Percentiles rank a stretch among this genome's conserved stretches.
phyloP scores from a whole-genome alignment of 805 yeast genomes.

The Lipomyces sp. region DNA sequence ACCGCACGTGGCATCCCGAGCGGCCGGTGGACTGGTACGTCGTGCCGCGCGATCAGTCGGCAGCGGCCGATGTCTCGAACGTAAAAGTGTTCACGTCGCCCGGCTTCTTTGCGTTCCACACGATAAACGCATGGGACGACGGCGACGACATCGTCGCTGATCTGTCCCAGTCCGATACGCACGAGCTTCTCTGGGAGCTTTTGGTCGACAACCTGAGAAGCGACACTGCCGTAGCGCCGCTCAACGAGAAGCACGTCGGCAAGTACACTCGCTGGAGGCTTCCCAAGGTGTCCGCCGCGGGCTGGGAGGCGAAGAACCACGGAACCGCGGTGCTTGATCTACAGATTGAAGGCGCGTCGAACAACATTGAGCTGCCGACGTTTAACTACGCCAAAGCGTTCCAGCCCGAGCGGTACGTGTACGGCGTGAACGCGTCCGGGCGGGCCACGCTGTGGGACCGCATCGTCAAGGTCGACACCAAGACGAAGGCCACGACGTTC shows the following conservation, averaged over 20 bases:
- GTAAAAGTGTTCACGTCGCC: slow-evolving; percentile 7
- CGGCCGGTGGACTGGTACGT: slow-evolving; percentile 5
- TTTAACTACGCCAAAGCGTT: slow-evolving; percentile 2
- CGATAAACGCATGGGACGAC: slow-evolving; percentile 10
- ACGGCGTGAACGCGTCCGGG: slow-evolving; percentile 5
- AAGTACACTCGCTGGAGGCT: slow-evolving; percentile 10
- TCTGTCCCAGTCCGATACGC: slow-evolving; percentile 3
- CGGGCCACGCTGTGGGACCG: slow-evolving; percentile 4
- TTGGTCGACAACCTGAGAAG: slow-evolving; percentile 5
- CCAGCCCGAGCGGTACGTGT: slow-evolving; percentile 1
- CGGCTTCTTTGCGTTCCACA: slow-evolving; percentile 7
- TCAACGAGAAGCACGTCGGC: neutral
- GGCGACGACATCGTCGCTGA: slow-evolving; percentile 9
- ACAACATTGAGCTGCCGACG: slow-evolving; percentile 10
- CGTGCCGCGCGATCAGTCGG: slow-evolving; percentile 14
- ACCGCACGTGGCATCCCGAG: slow-evolving; percentile 6
- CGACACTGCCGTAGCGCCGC: slow-evolving; percentile 7
- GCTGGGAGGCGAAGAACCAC: neutral
- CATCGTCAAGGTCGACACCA: slow-evolving; percentile 4
- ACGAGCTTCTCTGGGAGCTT: slow-evolving; percentile 2
- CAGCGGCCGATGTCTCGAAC: slow-evolving; percentile 5
- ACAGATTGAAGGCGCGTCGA: neutral
- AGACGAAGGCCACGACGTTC: neutral
- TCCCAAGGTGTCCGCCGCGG: slow-evolving; percentile 5
- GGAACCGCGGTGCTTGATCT: slow-evolving; percentile 7